Conservation (phyloP, 176 grass and related monocot species). For the Carex littledalei region DNA sequence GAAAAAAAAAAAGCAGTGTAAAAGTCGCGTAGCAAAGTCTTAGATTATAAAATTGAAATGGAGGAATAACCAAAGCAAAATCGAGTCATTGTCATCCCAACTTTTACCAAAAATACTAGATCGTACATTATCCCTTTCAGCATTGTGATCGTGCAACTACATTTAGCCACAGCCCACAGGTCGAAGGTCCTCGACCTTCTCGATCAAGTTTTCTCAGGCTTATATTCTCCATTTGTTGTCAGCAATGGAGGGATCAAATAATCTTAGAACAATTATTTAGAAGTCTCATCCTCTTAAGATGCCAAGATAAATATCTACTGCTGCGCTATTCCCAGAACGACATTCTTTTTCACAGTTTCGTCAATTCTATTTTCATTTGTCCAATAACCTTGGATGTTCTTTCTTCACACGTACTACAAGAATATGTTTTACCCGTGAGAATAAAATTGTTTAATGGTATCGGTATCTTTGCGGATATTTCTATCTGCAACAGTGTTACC, state of each 20-base stretch:
- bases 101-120: background rate
- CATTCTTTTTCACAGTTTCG: background rate
- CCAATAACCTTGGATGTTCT: background rate
- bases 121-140: background rate
- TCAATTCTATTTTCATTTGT: background rate
- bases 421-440: too few species aligned
- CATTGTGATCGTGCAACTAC: background rate
- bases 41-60: conserved; percentile 3
- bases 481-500: too few species aligned
- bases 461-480: too few species aligned
- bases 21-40: background rate
- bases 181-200: background rate
- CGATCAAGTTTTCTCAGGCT: background rate
- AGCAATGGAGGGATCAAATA: background rate
- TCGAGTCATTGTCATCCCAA: background rate
- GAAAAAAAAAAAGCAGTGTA: too few species aligned
- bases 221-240: background rate
- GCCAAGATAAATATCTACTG: background rate
- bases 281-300: too few species aligned
- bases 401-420: background rate
- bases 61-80: background rate
- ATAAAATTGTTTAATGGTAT: too few species aligned
- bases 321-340: background rate
- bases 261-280: too few species aligned
- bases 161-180: background rate